phyloP scores from a whole-genome alignment of 306 rosid species.

The Datisca glomerata region DNA sequence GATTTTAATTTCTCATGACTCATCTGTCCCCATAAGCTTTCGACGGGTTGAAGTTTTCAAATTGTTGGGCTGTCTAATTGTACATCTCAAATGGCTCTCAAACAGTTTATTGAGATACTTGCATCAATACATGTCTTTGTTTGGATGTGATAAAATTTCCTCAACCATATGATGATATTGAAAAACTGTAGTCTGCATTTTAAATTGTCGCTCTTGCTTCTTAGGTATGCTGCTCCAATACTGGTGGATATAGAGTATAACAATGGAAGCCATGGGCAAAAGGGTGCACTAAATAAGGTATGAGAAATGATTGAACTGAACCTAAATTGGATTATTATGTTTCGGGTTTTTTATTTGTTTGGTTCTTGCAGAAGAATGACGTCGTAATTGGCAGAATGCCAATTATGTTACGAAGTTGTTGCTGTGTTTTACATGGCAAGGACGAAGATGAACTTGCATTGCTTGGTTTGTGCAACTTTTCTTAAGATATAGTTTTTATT shows the following conservation, averaged over 20 bases:
- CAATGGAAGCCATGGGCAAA: slow-evolving; percentile 37
- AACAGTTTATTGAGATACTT: no score
- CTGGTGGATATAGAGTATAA: slow-evolving; percentile 49
- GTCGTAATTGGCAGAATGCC: slow-evolving; percentile 79
- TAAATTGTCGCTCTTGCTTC: neutral
- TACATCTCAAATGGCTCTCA: no score
- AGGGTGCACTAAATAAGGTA: slow-evolving; percentile 32
- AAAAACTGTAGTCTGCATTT: no score
- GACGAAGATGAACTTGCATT: slow-evolving; percentile 81
- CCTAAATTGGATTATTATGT: neutral
- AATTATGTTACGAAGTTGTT: slow-evolving; percentile 70
- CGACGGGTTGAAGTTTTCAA: no score
- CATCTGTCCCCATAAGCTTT: no score
- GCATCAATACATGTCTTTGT: no score
- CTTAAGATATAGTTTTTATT: neutral
- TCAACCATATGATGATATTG: no score
- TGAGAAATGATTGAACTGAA: neutral
- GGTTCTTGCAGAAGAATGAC: slow-evolving; percentile 23
- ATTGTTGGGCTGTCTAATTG: no score
- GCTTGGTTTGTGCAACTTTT: slow-evolving; percentile 36
- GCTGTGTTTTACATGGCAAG: slow-evolving; percentile 55
- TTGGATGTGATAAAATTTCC: no score
- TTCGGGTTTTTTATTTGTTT: neutral
- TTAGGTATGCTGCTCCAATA: slow-evolving; percentile 79
- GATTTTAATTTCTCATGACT: no score